These are phyloP conservation scores for Penicillium sclerotiorum DNA, from an alignment of 2,329 filamentous ascomycete species.

Conservation along the genomic window DNA sequence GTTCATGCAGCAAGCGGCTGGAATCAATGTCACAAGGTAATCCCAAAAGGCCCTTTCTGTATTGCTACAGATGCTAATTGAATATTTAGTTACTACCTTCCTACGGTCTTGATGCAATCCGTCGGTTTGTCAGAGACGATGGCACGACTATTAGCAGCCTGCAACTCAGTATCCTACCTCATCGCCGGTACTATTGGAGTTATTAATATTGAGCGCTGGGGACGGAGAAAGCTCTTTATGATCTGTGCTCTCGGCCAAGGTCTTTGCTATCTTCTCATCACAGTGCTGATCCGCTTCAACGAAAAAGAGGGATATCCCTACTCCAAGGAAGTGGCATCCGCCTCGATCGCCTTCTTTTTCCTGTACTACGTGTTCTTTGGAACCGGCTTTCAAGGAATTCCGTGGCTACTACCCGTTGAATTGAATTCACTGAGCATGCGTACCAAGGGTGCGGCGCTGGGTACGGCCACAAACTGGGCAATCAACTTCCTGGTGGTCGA, in stretches of 20 bases:
- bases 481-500: slow-evolving; percentile 38
- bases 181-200: slow-evolving; percentile 40
- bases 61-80: not conserved
- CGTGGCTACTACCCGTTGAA: slow-evolving; percentile 6
- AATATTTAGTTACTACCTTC: slow-evolving; percentile 51
- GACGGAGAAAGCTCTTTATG: slow-evolving; percentile 61
- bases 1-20: slow-evolving; percentile 50
- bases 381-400: slow-evolving; percentile 5
- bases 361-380: slow-evolving; percentile 6
- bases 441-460: slow-evolving; percentile 10
- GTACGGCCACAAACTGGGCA: slow-evolving; percentile 17
- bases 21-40: slow-evolving; percentile 37
- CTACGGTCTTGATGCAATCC: slow-evolving; percentile 61
- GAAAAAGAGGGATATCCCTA: slow-evolving; percentile 6
- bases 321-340: slow-evolving; percentile 26
- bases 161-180: slow-evolving; percentile 55
- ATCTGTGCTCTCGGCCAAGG: slow-evolving; percentile 54
- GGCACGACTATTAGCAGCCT: slow-evolving; percentile 59
- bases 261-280: slow-evolving; percentile 56
- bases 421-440: slow-evolving; percentile 3
- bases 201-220: slow-evolving; percentile 54
- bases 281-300: slow-evolving; percentile 49
- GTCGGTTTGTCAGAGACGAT: slow-evolving; percentile 57
- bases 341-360: slow-evolving; percentile 48
- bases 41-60: not conserved